Base-by-base conservation (phyloP, 2,329 filamentous ascomycete genomes). In the Stagonosporopsis chrysanthemi region DNA sequence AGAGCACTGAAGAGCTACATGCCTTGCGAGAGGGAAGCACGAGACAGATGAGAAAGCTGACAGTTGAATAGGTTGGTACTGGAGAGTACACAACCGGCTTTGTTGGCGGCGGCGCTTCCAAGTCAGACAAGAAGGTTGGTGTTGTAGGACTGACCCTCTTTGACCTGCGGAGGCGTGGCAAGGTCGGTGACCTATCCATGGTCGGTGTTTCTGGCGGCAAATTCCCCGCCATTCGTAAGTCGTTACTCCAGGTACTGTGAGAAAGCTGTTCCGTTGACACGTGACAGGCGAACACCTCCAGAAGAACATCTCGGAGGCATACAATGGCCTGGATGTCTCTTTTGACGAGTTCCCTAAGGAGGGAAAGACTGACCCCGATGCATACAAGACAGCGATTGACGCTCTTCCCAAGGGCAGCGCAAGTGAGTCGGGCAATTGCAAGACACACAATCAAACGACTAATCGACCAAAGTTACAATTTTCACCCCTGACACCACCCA, bases 41-140 rank as follows among this genome's bases (percentile, higher is more conserved):
- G 33, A 22, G 22, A 12, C 12, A 12, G 29, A 19, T 4, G 6
- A 19, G n/a, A n/a, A 35, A 42, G 54, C 64, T 67, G 45, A 70
- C 46, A 8, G 36, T 29, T 29, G 24, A 36, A 46, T 47, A 77
- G 90, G 86, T 97, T 57, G 93, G 93, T 64, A 97, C 93, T 11
- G 94, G 93, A 71, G 93, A 97, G 84, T 97, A 97, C 83, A 97
- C 94, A 69, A 97, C 94, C 40, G 93, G 93, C 56, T 97, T 95
- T 68, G 92, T 97, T 55, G 92, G 91, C 56, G 88, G 88, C 59
- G 90, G 89, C 58, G 89, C 88, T 48, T 96, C 92, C 4, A 88
- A 86, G 11, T 96, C 92, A 46, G 94, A 97, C 83, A 97, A 97
- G 82, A 97, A 97, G 78, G 90, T 97, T 46, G 93, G 94, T 56